phyloP scores from a whole-genome alignment of 306 rosid genomes.

The Inga oerstediana region DNA sequence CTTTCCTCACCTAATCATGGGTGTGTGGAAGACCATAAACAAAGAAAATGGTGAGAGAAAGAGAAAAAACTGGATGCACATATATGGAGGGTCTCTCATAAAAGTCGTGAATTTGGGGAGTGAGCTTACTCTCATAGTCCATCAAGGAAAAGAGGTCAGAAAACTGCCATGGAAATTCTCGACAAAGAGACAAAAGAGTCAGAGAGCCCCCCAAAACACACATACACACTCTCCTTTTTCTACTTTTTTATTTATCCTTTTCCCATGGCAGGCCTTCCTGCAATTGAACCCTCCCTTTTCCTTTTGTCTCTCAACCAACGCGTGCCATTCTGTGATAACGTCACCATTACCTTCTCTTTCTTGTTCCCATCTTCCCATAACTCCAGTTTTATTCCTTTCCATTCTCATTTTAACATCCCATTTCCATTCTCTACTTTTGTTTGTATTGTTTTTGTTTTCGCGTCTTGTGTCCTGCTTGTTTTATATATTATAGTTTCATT shows the following conservation, averaged over 20 bases:
- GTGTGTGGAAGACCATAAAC: neutral
- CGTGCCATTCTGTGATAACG: constrained; percentile 65
- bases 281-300: constrained; percentile 33
- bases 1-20: neutral
- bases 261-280: constrained; percentile 38
- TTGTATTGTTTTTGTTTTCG: constrained; percentile 16
- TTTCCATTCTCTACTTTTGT: neutral
- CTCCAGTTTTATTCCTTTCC: neutral
- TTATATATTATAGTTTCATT: neutral
- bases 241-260: neutral
- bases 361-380: neutral
- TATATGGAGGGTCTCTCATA: neutral
- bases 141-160: constrained; percentile 33
- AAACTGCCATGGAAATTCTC: constrained; percentile 55
- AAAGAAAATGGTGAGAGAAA: constrained; percentile 7
- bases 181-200: constrained; percentile 69
- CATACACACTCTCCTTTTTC: constrained; percentile 23
- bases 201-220: constrained; percentile 40
- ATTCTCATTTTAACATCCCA: neutral
- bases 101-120: constrained; percentile 17
- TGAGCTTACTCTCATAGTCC: constrained; percentile 26
- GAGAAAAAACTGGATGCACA: neutral
- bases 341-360: constrained; percentile 36
- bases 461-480: neutral
- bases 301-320: constrained; percentile 53